Evolutionary conservation across 2,329 filamentous ascomycete genomes (phyloP), one percentile per base, ranked within the genome.

Genomic region (Alternaria dauci): DNA sequence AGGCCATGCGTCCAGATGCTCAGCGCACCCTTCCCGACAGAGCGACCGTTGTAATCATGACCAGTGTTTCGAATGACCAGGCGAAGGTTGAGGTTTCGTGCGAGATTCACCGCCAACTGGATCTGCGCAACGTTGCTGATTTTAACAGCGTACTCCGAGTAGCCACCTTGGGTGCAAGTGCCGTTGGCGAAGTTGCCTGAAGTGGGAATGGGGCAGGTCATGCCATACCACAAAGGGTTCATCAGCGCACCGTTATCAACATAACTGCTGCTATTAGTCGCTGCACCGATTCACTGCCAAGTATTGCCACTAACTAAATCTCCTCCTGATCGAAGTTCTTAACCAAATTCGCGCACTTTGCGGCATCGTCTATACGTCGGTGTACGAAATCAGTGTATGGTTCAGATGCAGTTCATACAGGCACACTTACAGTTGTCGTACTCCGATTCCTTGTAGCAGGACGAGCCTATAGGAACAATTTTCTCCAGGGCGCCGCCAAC

Each of bases 71-170:
- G 67, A 8, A 77, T 65, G 5, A 74, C 71, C 5, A 78, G 51
- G 14, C 76, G 74, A 23, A 78, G 69, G 52, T 77, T 76, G 8
- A 70, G 57, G 1, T 64, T 66, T 2, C 70, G 70, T 4, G 74
- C 76, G 16, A 78, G 68, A 43, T 77, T 77, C 12, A 77, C 67
- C 4, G 73, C 70, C 9, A 76, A 58, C 25, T 77, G 75, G 7
- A 77, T 71, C 23, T 77, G 74, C 1, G 73, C 71, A 16, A 76
- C 71, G 5, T 67, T 76, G 16, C 53, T 52, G 25, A 71, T 65
- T 16, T 74, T 73, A 8, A 77, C 66, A 9, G 70, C 68, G 46
- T 73, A 75, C 14, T 65, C 62, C 2, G 75, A 61, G 50, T 69
- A 74, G 5, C 72, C 74, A 36, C 75, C 74, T 26, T 71, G 71